Base-by-base conservation (phyloP, 1,139 yeast species). In the Kodamaea plutei region DNA sequence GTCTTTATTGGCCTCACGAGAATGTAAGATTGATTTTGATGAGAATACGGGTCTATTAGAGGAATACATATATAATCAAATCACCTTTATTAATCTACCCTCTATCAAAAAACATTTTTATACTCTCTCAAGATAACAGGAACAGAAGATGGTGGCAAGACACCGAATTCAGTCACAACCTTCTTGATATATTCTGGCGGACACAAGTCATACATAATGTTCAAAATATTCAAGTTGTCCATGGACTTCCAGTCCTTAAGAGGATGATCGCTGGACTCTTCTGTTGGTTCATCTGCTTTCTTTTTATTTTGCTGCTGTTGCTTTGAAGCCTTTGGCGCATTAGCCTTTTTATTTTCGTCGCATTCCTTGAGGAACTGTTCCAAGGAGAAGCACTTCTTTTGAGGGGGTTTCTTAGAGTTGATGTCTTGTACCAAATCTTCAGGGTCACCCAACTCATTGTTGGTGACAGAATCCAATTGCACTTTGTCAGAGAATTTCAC, bases 121-220 rank as follows among this genome's bases (percentile, higher is more conserved):
- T 91, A 91, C 56, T 91, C 98, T 59, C 97, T 76, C 48, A 91
- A 69, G 39, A 91, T 87, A 26, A 91, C 97, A 18, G 98, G 98
- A 38, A 91, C 97, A 2, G 97, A 87, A 6, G 95, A 84, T 26
- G 98, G 95, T 5, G 98, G 98, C 44, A 93, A 69, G 4, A 95
- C 87, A 15, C 99, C 99, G 41, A 89, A 76, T 54, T 91, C 99
- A 2, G 98, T 91, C 31, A 93, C 85, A 37, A 93, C 89, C 64
- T 93, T 91, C 55, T 89, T 88, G 47, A 91, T 87, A 48, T 84
- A 85, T 44, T 81, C 88, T 12, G 96, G 95, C 21, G 96, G 97
- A 2, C 97, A 89, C 47, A 91, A 72, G 58, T 91, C 99, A 57
- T 87, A 93, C 73, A 91, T 73, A 43, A 91, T 79, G 52, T 87